Evolutionary conservation across 2,329 filamentous ascomycete species (phyloP).

Genomic region (Stemphylium lycopersici): DNA sequence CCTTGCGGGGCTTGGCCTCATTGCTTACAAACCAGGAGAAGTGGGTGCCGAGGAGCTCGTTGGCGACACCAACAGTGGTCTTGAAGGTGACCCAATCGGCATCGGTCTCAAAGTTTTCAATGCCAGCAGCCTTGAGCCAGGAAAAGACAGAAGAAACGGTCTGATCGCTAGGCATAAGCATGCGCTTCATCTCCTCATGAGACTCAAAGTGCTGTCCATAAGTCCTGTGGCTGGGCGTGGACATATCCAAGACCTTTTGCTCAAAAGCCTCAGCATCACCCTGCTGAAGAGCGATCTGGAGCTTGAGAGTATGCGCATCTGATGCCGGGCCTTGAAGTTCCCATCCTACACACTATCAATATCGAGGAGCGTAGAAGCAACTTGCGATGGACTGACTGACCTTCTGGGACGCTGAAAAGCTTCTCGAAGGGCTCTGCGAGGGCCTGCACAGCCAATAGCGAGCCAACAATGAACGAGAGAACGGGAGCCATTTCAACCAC

Average conservation of each 20-base stretch:
- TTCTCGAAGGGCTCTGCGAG: conserved; percentile 37
- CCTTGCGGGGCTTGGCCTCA: conserved; percentile 48
- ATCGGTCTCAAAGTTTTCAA: conserved; percentile 47
- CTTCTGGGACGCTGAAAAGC: conserved; percentile 30
- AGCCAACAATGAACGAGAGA: conserved; percentile 31
- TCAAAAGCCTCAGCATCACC: conserved; percentile 46
- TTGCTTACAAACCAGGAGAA: conserved; percentile 53
- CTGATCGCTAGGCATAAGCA: conserved; percentile 51
- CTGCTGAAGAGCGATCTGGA: conserved; percentile 42
- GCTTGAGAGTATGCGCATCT: conserved; percentile 29
- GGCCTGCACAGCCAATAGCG: conserved; percentile 27
- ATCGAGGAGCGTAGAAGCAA: background rate
- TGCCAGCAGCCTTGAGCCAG: conserved; percentile 54
- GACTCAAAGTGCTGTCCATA: conserved; percentile 59
- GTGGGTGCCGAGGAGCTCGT: conserved; percentile 54
- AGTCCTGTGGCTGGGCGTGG: conserved; percentile 54
- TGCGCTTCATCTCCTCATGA: conserved; percentile 51
- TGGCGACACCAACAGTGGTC: conserved; percentile 50
- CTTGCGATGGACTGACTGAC: conserved; percentile 4
- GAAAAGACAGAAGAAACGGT: conserved; percentile 46
- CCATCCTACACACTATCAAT: conserved; percentile 27
- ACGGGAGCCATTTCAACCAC: conserved; percentile 30
- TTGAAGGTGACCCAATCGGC: conserved; percentile 46
- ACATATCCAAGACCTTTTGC: conserved; percentile 49
- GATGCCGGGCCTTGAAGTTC: conserved; percentile 25